Base-by-base conservation (phyloP, 1,139 yeast species). In the Citeromyces siamensis region DNA sequence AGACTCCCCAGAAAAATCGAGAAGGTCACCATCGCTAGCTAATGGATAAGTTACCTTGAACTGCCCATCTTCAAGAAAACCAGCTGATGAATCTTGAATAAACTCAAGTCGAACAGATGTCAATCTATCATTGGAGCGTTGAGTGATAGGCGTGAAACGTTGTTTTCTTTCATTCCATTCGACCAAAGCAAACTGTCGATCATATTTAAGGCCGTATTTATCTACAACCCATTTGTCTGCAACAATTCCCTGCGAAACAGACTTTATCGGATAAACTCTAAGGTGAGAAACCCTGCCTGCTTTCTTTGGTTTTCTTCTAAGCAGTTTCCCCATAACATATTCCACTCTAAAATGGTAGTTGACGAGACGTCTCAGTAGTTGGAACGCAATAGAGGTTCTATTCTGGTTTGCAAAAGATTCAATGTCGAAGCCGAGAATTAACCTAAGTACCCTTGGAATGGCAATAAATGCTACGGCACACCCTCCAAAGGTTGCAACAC, bases 241-340 rank as follows among this genome's bases (percentile, higher is more conserved):
- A n/a, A 46, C 44, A 17, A 65, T 40, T 7, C 64, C 65, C 1
- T 31, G 40, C 6, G 57, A 46, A 8, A 58, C 54, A 0, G 68
- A 60, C 42, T 66, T 66, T 40, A 66, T 54, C 0, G 71, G 71
- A 40, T 55, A 60, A 4, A 66, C 48, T 23, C 46, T 50, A 36
- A 64, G 53, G 37, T 54, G 37, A 13, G 47, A 44, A 10, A 57
- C 43, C 2, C 12, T 37, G 2, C 58, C 59, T 9, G 46, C 53
- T 32, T 44, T 28, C 6, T 35, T 38, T 10, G 32, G 38, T 6
- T 23, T 5, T 5, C 28, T 14, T 8, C 28, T 14, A 23, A 23
- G 14, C 28, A 14, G 14, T 8, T 23, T 23, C 14, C 28, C 14
- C 5, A 14, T 8, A 5, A 5, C 6, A 8, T 23, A 8, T 5